Evolutionary conservation across 2,329 filamentous ascomycete species (phyloP), one percentile per base, ranked within the genome.

Genomic region (Rhexocercosporidium sp.): DNA sequence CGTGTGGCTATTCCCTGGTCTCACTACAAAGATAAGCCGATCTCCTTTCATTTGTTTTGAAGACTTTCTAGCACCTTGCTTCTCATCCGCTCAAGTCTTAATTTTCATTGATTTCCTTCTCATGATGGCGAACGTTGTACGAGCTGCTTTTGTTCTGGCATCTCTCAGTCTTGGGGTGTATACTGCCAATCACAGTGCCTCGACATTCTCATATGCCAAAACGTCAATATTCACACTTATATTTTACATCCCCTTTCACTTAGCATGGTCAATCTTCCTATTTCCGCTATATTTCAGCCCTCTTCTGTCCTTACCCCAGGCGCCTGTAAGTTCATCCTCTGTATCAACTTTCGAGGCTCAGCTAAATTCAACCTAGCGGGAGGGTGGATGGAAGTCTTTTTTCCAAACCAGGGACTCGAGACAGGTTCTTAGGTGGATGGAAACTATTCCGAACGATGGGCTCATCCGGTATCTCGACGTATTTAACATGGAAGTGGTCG

Each of bases 201-300:
- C 61, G 46, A 51, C 54, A 41, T 65, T 61, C 29, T 66, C 67
- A 11, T 62, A 65, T 31, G n/a, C 31, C 6, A 56, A 39, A 61
- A 61, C 41, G 11, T 54, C 62, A 3, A 25, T 66, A 3, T 44
- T 66, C 16, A 39, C 51, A 37, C 0, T 62, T 14, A 12, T 64
- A 12, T 47, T 69, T 27, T 69, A 65, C 31, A 4, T 68, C 25
- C 49, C 49, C 11, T n/a, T 69, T 9, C 56, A 62, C 11, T 20
- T 67, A 31, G 27, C 63, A n/a, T 72, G 66, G 68, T 61, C 20
- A 16, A 18, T 66, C 5, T 67, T 68, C 34, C 22, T 72, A 11
- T 67, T 62, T 56, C 68, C 66, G 16, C 53, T 66, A 18, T 69
- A 68, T 54, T 69, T 70, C 57, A 72, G 68, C 54, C 59, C 69